These are phyloP conservation scores for Venturia carpophila DNA, from an alignment of 2,329 filamentous ascomycete species.

Conservation along the genomic window DNA sequence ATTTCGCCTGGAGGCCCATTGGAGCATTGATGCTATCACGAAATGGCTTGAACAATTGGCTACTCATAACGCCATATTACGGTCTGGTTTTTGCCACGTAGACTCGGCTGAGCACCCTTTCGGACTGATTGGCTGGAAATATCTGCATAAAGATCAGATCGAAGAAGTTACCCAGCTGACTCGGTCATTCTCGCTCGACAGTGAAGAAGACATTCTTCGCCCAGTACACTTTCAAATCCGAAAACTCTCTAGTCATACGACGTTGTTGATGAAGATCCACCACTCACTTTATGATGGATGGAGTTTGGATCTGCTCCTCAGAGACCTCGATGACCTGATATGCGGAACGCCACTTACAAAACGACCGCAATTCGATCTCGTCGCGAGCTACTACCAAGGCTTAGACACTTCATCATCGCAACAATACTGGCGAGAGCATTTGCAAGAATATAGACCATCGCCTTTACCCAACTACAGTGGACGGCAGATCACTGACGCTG, in stretches of 20 bases:
- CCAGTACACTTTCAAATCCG: conserved; percentile 58
- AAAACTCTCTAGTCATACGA: conserved; percentile 22
- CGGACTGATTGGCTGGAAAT: conserved; percentile 57
- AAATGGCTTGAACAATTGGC: conserved; percentile 26
- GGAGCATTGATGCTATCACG: conserved; percentile 36
- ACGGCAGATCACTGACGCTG: neutral
- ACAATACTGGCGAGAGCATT: conserved; percentile 19
- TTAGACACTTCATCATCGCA: conserved; percentile 5
- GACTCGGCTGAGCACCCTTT: conserved; percentile 41
- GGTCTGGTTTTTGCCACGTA: conserved; percentile 62
- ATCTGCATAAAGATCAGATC: conserved; percentile 40
- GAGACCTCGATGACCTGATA: conserved; percentile 49
- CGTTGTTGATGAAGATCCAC: conserved; percentile 55
- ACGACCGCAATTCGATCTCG: conserved; percentile 6
- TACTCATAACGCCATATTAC: conserved; percentile 55
- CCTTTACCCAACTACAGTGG: conserved; percentile 19
- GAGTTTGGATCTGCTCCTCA: conserved; percentile 68
- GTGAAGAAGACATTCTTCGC: conserved; percentile 39
- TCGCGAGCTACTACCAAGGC: conserved; percentile 12
- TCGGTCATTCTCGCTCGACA: conserved; percentile 34
- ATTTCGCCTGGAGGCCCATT: conserved; percentile 44
- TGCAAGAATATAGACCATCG: conserved; percentile 16
- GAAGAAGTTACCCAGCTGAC: conserved; percentile 34
- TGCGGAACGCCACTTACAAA: neutral
- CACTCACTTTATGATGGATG: conserved; percentile 91